These are phyloP conservation scores for Gaeumannomyces tritici DNA, from an alignment of 2,329 filamentous ascomycete species.

Conservation along the genomic window DNA sequence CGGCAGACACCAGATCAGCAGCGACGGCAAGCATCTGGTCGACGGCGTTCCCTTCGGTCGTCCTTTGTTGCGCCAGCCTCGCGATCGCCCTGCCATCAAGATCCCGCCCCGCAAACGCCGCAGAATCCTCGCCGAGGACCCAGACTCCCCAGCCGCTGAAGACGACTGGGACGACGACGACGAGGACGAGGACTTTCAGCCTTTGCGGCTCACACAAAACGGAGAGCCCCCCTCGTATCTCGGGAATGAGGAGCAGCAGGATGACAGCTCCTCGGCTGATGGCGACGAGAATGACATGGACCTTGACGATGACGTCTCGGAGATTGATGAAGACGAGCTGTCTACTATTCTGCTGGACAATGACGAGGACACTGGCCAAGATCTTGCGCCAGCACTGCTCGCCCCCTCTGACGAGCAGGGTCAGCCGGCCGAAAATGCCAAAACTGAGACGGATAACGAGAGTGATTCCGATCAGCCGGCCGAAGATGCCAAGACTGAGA, in stretches of 20 bases:
- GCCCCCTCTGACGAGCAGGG: not conserved
- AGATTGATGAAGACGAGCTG: not conserved
- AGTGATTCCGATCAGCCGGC: not conserved
- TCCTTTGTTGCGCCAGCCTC: conserved; percentile 50
- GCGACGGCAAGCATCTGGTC: conserved; percentile 69
- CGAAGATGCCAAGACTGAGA: not conserved
- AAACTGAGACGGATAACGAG: not conserved
- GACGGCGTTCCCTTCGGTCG: conserved; percentile 82
- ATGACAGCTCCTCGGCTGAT: conserved; percentile 12
- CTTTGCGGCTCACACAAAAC: conserved; percentile 4
- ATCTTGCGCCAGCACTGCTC: too few species aligned
- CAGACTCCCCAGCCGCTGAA: conserved; percentile 30
- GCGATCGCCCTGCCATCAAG: conserved; percentile 53
- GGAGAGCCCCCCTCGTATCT: conserved; percentile 35
- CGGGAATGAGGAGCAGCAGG: conserved; percentile 23
- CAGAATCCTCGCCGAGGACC: conserved; percentile 33
- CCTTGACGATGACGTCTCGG: conserved; percentile 17
- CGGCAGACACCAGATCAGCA: conserved; percentile 72
- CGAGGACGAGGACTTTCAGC: conserved; percentile 10
- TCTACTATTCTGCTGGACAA: conserved; percentile 8
- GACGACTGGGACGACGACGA: conserved; percentile 23
- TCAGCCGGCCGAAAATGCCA: not conserved
- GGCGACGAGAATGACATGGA: conserved; percentile 11
- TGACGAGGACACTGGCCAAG: too few species aligned
- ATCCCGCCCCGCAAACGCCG: conserved; percentile 68